Evolutionary conservation across 768 basidiomycete species (phyloP).

Genomic region (Russula sp.): DNA sequence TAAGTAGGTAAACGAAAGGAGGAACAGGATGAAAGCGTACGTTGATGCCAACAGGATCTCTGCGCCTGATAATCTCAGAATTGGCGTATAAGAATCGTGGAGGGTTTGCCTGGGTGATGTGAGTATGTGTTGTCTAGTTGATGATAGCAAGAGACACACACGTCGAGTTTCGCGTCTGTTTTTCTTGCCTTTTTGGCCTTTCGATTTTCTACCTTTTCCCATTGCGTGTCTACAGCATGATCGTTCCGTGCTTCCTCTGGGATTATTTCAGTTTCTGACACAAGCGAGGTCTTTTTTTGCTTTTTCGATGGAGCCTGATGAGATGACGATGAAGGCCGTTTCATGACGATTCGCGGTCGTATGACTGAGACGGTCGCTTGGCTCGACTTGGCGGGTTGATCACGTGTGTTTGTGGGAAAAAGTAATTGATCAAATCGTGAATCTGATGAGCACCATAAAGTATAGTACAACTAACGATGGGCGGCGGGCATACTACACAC

Average conservation of each 20-base stretch:
- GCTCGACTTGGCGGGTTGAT: background rate
- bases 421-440: background rate
- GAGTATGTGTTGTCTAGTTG: slow-evolving; percentile 21
- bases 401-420: background rate
- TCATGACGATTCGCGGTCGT: background rate
- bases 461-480: background rate
- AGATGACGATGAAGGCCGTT: background rate
- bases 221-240: slow-evolving; percentile 28
- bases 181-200: slow-evolving; percentile 67
- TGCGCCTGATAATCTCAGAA: slow-evolving; percentile 64
- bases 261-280: background rate
- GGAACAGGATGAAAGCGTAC: slow-evolving; percentile 38
- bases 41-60: slow-evolving; percentile 72
- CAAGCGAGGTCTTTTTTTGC: background rate
- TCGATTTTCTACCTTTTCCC: slow-evolving; percentile 68
- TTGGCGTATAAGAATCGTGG: slow-evolving; percentile 81
- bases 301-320: slow-evolving; percentile 11
- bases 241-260: background rate
- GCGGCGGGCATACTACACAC: slow-evolving; percentile 8
- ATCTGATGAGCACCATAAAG: too few species aligned
- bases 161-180: slow-evolving; percentile 50
- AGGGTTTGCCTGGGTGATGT: slow-evolving; percentile 38
- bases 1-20: background rate
- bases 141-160: slow-evolving; percentile 37
- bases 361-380: too few species aligned